These are phyloP conservation scores for Tranzscheliella williamsii DNA, from an alignment of 1,284 basidiomycete genomes.

Conservation along the genomic window DNA sequence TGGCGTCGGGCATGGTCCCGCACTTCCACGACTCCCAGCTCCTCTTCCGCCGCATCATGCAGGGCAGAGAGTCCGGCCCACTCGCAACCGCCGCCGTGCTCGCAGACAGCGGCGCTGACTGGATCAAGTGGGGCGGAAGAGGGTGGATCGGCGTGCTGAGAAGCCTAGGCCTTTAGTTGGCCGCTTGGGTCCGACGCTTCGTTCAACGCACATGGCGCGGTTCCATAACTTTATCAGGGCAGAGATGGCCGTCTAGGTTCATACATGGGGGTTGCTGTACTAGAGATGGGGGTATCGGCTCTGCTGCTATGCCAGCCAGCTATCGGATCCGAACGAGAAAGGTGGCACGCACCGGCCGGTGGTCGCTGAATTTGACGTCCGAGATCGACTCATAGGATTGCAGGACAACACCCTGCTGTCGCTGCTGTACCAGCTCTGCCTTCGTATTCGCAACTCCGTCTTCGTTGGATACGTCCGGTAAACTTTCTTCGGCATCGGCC, in stretches of 20 bases:
- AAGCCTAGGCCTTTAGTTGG: slow-evolving; percentile 19
- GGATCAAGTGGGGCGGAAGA: slow-evolving; percentile 25
- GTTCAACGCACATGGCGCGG: too few species aligned
- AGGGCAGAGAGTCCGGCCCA: slow-evolving; percentile 5
- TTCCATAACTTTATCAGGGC: too few species aligned
- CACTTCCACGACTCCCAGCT: slow-evolving; percentile 7
- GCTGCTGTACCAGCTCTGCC: background rate
- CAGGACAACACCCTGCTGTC: slow-evolving; percentile 14
- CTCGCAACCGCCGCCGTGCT: background rate
- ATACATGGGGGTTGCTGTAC: too few species aligned
- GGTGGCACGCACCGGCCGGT: slow-evolving; percentile 31
- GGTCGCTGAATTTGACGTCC: slow-evolving; percentile 35
- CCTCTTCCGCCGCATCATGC: slow-evolving; percentile 5
- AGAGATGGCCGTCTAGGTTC: too few species aligned
- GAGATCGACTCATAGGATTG: slow-evolving; percentile 21
- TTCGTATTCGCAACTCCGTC: background rate
- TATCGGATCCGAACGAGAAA: slow-evolving; percentile 21
- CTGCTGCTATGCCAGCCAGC: too few species aligned
- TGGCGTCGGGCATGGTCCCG: background rate
- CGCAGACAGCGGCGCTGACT: background rate
- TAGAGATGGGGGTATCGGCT: too few species aligned
- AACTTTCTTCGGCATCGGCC: slow-evolving; percentile 14
- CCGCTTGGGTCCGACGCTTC: too few species aligned
- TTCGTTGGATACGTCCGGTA: background rate
- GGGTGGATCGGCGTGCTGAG: slow-evolving; percentile 30